Evolutionary conservation across 306 rosid species (phyloP).

Genomic region (Vicia sativa): DNA sequence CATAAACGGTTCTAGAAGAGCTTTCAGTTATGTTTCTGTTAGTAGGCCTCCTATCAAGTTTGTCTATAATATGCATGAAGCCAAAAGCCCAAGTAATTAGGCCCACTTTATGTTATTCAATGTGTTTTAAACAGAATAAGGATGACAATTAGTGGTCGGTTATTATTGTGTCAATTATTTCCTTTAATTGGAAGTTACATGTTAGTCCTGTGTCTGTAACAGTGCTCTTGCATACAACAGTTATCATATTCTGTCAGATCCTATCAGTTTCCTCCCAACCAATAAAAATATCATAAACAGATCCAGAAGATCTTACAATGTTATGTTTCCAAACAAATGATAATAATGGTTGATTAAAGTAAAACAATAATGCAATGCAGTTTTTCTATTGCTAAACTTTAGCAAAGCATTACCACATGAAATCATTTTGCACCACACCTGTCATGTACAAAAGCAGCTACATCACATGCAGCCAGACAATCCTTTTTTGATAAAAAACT

Average conservation of each 20-base stretch:
- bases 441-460: slow-evolving; percentile 84
- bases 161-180: not conserved
- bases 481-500: slow-evolving; percentile 55
- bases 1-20: slow-evolving; percentile 19
- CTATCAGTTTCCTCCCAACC: not conserved
- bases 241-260: not conserved
- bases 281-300: slow-evolving; percentile 12
- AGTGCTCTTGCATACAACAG: not conserved
- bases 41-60: not conserved
- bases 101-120: not conserved
- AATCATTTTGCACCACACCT: slow-evolving; percentile 54
- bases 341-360: slow-evolving; percentile 16
- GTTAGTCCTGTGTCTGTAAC: not conserved
- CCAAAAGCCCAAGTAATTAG: not conserved
- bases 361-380: slow-evolving; percentile 15
- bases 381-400: slow-evolving; percentile 8
- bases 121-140: not conserved
- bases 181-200: not conserved
- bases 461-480: slow-evolving; percentile 85
- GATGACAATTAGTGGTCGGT: not conserved
- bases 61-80: not conserved
- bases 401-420: slow-evolving; percentile 29
- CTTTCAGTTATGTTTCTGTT: slow-evolving; percentile 3
- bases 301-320: slow-evolving; percentile 24
- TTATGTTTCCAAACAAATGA: slow-evolving; percentile 8